phyloP scores from a whole-genome alignment of 148 eudicot species.

The Mesembryanthemum crystallinum region DNA sequence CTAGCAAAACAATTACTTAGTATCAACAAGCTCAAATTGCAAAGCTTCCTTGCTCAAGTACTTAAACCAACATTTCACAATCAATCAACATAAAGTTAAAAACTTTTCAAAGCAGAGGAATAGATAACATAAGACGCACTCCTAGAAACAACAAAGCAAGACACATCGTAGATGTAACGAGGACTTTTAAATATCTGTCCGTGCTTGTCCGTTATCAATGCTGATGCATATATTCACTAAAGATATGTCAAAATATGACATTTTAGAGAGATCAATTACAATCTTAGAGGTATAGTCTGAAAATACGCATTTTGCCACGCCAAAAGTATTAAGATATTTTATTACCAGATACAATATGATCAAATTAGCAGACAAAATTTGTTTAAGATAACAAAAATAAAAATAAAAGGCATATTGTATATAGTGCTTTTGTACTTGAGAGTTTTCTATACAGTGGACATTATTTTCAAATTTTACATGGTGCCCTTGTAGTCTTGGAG shows the following conservation, averaged over 20 bases:
- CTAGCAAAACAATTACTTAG: neutral
- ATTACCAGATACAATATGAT: neutral
- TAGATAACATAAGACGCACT: neutral
- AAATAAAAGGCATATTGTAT: too few species aligned
- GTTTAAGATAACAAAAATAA: too few species aligned
- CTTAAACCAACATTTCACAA: neutral
- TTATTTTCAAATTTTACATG: too few species aligned
- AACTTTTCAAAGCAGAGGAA: neutral
- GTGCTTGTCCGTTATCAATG: neutral
- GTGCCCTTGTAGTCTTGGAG: too few species aligned
- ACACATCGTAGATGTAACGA: neutral
- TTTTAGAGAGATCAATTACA: neutral
- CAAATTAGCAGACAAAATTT: neutral
- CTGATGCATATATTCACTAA: neutral
- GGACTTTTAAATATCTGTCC: neutral
- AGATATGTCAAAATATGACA: too few species aligned
- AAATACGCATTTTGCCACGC: neutral
- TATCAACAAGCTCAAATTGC: neutral
- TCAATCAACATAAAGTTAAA: neutral
- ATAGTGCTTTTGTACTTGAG: too few species aligned
- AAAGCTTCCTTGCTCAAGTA: neutral
- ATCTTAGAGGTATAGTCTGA: neutral
- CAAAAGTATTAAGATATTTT: neutral
- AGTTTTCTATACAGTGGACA: too few species aligned
- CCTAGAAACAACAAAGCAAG: neutral